Percentiles rank a stretch among this genome's conserved stretches.
phyloP scores from a whole-genome alignment of 495 filamentous ascomycete species.

The Penicillium paradoxum region DNA sequence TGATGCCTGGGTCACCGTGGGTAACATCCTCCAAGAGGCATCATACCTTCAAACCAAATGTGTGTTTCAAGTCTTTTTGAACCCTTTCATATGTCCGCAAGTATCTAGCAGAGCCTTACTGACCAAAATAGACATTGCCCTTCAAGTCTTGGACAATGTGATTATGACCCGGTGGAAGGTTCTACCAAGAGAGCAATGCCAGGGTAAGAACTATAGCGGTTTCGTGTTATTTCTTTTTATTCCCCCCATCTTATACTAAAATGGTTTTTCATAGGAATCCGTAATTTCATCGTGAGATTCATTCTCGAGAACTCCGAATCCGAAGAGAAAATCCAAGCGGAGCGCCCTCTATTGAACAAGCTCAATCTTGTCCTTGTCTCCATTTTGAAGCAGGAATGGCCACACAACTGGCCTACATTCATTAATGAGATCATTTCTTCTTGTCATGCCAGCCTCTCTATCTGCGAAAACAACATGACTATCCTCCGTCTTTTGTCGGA shows the following conservation, averaged over 20 bases:
- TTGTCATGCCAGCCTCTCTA: slow-evolving; percentile 86
- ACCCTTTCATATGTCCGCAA: background rate
- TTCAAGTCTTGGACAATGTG: slow-evolving; percentile 96
- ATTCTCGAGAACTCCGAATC: slow-evolving; percentile 88
- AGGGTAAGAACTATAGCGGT: slow-evolving; percentile 49
- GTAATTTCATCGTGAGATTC: slow-evolving; percentile 96
- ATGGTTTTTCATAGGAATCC: slow-evolving; percentile 61
- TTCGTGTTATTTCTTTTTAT: background rate
- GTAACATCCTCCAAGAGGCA: slow-evolving; percentile 87
- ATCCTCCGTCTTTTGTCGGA: slow-evolving; percentile 94
- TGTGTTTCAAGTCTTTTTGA: slow-evolving; percentile 40
- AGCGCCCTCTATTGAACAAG: slow-evolving; percentile 92
- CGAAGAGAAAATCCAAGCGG: slow-evolving; percentile 74
- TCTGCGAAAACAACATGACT: slow-evolving; percentile 99
- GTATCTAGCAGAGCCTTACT: slow-evolving; percentile 29
- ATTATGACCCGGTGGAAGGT: slow-evolving; percentile 99
- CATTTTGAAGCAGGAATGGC: slow-evolving; percentile 99
- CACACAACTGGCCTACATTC: slow-evolving; percentile 99
- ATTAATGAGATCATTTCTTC: slow-evolving; percentile 99
- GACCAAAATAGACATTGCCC: slow-evolving; percentile 68
- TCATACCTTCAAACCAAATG: slow-evolving; percentile 96
- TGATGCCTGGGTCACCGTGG: slow-evolving; percentile 94
- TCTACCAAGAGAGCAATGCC: slow-evolving; percentile 87
- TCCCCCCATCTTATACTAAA: background rate
- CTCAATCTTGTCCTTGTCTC: slow-evolving; percentile 95